phyloP scores from a whole-genome alignment of 2,329 filamentous ascomycete species.

The Aaosphaeria arxii region DNA sequence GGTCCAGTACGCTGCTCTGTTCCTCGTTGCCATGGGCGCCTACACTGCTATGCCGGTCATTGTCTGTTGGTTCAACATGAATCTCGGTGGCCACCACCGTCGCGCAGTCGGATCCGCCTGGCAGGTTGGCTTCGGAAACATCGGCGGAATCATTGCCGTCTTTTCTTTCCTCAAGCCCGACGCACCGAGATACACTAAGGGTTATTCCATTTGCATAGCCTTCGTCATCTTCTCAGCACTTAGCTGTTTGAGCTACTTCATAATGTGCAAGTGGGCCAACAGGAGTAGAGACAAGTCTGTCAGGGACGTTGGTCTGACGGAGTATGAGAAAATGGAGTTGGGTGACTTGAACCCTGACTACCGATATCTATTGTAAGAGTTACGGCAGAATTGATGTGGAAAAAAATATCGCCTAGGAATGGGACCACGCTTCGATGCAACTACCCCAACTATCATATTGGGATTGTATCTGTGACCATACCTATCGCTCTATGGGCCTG shows the following conservation, averaged over 20 bases:
- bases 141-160: slow-evolving; percentile 52
- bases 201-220: slow-evolving; percentile 73
- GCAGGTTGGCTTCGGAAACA: slow-evolving; percentile 51
- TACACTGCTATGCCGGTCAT: slow-evolving; percentile 91
- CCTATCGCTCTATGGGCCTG: no score
- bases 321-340: slow-evolving; percentile 60
- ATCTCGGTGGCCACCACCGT: slow-evolving; percentile 51
- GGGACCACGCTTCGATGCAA: no score
- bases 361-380: slow-evolving; percentile 53
- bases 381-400: not conserved
- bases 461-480: no score
- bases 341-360: slow-evolving; percentile 61
- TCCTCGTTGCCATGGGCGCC: slow-evolving; percentile 74
- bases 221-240: slow-evolving; percentile 69
- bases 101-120: slow-evolving; percentile 48
- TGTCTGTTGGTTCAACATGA: slow-evolving; percentile 56
- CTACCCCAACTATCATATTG: no score
- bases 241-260: slow-evolving; percentile 59
- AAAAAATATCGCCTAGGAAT: no score
- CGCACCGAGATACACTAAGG: slow-evolving; percentile 64
- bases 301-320: slow-evolving; percentile 51
- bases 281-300: slow-evolving; percentile 51
- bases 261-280: slow-evolving; percentile 61
- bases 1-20: slow-evolving; percentile 75
- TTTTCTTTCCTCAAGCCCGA: slow-evolving; percentile 56